Evolutionary conservation across 306 rosid genomes (phyloP).

Genomic region (Canavalia ensiformis): DNA sequence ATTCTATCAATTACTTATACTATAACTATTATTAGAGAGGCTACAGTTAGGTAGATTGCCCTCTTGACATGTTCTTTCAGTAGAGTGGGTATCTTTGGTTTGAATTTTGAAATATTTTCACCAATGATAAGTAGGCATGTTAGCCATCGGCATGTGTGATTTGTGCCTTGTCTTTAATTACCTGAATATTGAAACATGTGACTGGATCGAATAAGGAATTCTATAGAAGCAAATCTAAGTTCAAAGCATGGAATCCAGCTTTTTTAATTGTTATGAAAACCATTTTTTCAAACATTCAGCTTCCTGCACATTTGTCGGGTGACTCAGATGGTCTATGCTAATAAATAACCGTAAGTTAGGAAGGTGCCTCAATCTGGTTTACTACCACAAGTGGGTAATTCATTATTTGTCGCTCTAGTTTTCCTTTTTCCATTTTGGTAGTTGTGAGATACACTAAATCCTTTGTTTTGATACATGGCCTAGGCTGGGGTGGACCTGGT

Average conservation of each 20-base stretch:
- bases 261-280: background rate
- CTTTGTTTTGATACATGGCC: conserved; percentile 35
- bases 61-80: conserved; percentile 23
- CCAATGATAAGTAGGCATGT: conserved; percentile 11
- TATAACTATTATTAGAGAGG: background rate
- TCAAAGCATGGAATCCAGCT: conserved; percentile 11
- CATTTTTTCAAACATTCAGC: background rate
- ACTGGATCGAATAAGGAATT: conserved; percentile 8
- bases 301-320: background rate
- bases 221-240: conserved; percentile 5
- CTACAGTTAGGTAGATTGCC: background rate
- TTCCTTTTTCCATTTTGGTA: background rate
- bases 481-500: conserved; percentile 98
- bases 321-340: conserved; percentile 12
- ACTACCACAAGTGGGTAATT: background rate
- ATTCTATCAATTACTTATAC: background rate
- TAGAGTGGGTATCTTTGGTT: conserved; percentile 20
- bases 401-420: background rate
- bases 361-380: background rate
- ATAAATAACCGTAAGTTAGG: conserved; percentile 8
- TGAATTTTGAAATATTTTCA: background rate
- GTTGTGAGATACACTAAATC: conserved; percentile 29
- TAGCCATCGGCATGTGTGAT: background rate
- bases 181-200: conserved; percentile 8
- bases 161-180: background rate